Percentiles rank a stretch among this genome's conserved stretches.
These are phyloP conservation scores for Talaromyces proteolyticus DNA, from an alignment of 495 filamentous ascomycete genomes.

Conservation along the genomic window DNA sequence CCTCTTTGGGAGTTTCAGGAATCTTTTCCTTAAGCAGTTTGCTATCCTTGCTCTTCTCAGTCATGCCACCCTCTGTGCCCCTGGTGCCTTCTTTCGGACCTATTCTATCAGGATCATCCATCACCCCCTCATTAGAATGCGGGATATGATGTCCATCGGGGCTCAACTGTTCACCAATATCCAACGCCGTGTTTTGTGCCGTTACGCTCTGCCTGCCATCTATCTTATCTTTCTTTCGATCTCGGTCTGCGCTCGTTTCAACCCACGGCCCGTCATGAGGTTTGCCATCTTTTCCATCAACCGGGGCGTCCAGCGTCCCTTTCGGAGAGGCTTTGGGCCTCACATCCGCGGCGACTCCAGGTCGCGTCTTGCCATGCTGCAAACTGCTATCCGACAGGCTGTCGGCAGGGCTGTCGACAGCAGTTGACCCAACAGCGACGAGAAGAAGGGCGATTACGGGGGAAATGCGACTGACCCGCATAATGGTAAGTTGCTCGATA, in stretches of 20 bases:
- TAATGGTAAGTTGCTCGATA: background rate
- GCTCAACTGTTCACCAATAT: constrained; percentile 25
- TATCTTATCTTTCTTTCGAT: constrained; percentile 45
- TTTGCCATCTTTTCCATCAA: constrained; percentile 94
- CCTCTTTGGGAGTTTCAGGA: constrained; percentile 78
- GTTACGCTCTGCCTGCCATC: constrained; percentile 12
- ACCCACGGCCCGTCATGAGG: constrained; percentile 90
- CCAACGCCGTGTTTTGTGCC: background rate
- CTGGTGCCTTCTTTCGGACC: constrained; percentile 78
- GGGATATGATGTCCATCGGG: constrained; percentile 67
- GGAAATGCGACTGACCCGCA: constrained; percentile 3
- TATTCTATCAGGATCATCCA: constrained; percentile 73
- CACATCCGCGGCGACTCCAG: background rate
- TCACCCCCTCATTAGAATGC: constrained; percentile 77
- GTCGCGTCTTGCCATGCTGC: background rate
- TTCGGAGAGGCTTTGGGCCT: constrained; percentile 20
- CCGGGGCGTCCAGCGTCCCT: constrained; percentile 83
- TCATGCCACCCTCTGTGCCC: constrained; percentile 81
- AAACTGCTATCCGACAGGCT: background rate
- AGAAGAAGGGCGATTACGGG: background rate
- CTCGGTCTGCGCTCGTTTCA: constrained; percentile 56
- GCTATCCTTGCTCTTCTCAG: constrained; percentile 70
- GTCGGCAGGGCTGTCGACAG: constrained; percentile 1
- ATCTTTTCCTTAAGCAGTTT: constrained; percentile 64
- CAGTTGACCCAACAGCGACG: constrained; percentile 1